Evolutionary conservation across 169 alveolate genomes (phyloP).

Genomic region (Plasmodium reichenowi): DNA sequence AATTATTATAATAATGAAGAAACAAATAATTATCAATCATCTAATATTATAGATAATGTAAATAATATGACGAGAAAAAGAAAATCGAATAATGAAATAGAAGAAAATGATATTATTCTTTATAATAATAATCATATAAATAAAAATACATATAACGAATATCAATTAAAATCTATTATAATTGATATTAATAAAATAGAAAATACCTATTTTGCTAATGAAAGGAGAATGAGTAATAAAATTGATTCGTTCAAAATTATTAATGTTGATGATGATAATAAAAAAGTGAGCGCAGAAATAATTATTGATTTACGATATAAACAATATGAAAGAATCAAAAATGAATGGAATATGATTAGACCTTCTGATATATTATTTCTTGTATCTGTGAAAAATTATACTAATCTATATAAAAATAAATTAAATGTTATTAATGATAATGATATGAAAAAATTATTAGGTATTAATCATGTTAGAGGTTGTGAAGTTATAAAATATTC

Average conservation of each 20-base stretch:
- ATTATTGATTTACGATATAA: slow-evolving; percentile 57
- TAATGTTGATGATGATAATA: slow-evolving; percentile 38
- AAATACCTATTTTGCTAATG: slow-evolving; percentile 72
- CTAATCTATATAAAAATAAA: slow-evolving; percentile 61
- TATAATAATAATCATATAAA: neutral
- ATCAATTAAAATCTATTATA: slow-evolving; percentile 63
- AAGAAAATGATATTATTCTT: neutral
- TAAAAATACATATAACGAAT: slow-evolving; percentile 31
- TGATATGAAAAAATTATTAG: slow-evolving; percentile 64
- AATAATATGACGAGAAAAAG: slow-evolving; percentile 18
- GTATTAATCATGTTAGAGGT: slow-evolving; percentile 75
- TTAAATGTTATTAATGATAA: slow-evolving; percentile 51
- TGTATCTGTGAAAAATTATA: slow-evolving; percentile 72
- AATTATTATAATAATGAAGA: neutral
- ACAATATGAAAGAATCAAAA: slow-evolving; percentile 35
- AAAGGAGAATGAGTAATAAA: slow-evolving; percentile 73
- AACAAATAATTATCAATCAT: neutral
- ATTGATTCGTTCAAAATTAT: slow-evolving; percentile 48
- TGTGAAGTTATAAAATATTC: slow-evolving; percentile 55
- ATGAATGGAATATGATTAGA: slow-evolving; percentile 76
- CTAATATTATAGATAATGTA: neutral
- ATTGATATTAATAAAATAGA: slow-evolving; percentile 55
- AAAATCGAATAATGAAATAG: neutral
- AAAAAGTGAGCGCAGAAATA: slow-evolving; percentile 57
- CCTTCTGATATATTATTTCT: slow-evolving; percentile 60